phyloP scores from a whole-genome alignment of 2,329 filamentous ascomycete genomes.

The Pyrenophora graminea region DNA sequence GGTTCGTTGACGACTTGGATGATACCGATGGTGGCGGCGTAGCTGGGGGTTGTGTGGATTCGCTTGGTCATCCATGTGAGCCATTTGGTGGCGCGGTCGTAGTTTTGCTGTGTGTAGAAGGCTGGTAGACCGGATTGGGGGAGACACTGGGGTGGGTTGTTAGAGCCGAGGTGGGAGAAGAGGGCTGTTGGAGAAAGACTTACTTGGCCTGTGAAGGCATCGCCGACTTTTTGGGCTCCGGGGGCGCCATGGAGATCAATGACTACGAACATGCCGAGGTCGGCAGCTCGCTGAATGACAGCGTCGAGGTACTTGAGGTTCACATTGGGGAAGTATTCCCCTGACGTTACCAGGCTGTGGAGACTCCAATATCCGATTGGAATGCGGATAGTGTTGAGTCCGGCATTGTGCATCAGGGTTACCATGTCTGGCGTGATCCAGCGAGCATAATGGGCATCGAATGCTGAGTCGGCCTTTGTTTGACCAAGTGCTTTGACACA shows the following conservation, averaged over 20 bases:
- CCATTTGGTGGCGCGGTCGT: conserved; percentile 59
- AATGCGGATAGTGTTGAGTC: conserved; percentile 60
- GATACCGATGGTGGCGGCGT: conserved; percentile 60
- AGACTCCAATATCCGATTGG: conserved; percentile 62
- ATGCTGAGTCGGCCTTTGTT: conserved; percentile 51
- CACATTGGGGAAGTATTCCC: conserved; percentile 58
- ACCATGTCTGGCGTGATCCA: conserved; percentile 58
- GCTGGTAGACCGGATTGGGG: conserved; percentile 43
- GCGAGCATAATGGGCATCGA: conserved; percentile 55
- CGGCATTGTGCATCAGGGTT: conserved; percentile 53
- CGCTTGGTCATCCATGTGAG: conserved; percentile 60
- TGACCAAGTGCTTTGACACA: conserved; percentile 58
- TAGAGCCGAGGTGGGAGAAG: background rate
- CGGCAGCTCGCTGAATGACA: conserved; percentile 54
- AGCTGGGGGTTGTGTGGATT: conserved; percentile 56
- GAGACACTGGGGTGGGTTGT: conserved; percentile 23
- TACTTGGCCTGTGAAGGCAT: conserved; percentile 56
- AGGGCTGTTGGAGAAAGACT: background rate
- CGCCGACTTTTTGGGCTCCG: conserved; percentile 53
- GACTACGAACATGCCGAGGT: conserved; percentile 59
- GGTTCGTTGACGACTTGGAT: conserved; percentile 65
- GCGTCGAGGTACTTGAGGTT: conserved; percentile 54
- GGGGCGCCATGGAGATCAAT: conserved; percentile 59
- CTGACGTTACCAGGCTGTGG: conserved; percentile 54
- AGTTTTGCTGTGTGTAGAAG: conserved; percentile 63